phyloP scores from a whole-genome alignment of 208 protist genomes.

The Acanthamoeba royreba region DNA sequence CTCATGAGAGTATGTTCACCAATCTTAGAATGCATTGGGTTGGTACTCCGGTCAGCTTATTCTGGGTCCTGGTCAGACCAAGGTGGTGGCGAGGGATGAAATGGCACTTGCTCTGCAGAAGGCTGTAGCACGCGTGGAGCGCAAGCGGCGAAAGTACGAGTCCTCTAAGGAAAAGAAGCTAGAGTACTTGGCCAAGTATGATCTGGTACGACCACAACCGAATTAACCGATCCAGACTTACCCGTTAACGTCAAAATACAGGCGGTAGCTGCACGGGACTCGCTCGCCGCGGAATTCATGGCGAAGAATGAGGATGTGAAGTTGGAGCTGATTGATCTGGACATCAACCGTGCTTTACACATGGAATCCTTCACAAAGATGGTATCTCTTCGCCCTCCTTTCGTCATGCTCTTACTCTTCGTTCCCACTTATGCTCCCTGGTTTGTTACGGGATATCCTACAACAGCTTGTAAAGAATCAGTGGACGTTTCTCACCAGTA shows the following conservation, averaged over 20 bases:
- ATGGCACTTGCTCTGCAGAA: not conserved
- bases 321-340: not conserved
- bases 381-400: not conserved
- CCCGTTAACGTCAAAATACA: not conserved
- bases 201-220: not conserved
- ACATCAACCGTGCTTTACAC: not conserved
- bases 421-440: not conserved
- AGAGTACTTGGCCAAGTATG: not conserved
- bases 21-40: too few relatives aligned
- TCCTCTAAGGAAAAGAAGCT: not conserved
- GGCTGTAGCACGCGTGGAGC: not conserved
- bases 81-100: not conserved
- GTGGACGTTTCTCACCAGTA: not conserved
- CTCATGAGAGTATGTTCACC: not conserved
- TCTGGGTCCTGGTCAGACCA: too few relatives aligned
- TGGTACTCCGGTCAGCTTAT: too few relatives aligned
- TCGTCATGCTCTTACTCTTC: not conserved
- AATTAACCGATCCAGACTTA: not conserved
- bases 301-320: not conserved
- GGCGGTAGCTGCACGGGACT: not conserved
- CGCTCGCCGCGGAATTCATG: not conserved
- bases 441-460: too few relatives aligned
- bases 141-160: not conserved
- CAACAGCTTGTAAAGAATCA: not conserved
- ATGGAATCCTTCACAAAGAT: not conserved